Evolutionary conservation across 176 grass and related monocot species (phyloP), one percentile per base, ranked within the genome.

Genomic region (Pontederia crassipes): DNA sequence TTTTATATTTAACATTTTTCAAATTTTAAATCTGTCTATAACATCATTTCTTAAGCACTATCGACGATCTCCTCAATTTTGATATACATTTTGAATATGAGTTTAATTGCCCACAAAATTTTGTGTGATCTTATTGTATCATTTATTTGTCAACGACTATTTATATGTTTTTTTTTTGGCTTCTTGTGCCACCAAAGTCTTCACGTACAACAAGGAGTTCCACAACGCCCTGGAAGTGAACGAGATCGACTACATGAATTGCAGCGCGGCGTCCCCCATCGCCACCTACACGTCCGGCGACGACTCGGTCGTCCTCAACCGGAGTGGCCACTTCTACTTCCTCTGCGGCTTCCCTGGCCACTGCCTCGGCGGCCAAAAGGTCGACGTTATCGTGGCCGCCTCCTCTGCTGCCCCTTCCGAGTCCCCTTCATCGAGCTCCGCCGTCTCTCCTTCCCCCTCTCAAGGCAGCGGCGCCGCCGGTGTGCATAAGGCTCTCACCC

Each of bases 211-310:
- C 83, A 84, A 81, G 57, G 72, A 80, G 50, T 81, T 84, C 77
- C 88, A 93, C 73, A 81, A 93, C 80, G 80, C 87, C 62, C n/a
- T 84, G 77, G 77, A 79, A 27, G 88, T 93, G 83, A 93, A 65
- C 83, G 78, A 87, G 63, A 59, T 72, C 1, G 77, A 55, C 66
- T 93, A 79, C 80, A 73, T 78, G 71, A 70, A 48, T 14, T 93
- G 83, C 77, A 12, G 64, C 75, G 4, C 59, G 48, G 69, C 54
- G 2, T 87, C 86, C 61, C 80, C 88, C 45, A 78, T 57, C 2
- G 67, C 83, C 54, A 76, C 80, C 67, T 81, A 85, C 73, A 46
- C 74, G 17, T 77, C 83, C 27, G 88, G 88, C 57, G 87, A 92
- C 8, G 88, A 92, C 74, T 84, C 88, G 12, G 49, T 92, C 50